Conservation (phyloP, 257 asterid genomes). For the Nemophila menziesii region DNA sequence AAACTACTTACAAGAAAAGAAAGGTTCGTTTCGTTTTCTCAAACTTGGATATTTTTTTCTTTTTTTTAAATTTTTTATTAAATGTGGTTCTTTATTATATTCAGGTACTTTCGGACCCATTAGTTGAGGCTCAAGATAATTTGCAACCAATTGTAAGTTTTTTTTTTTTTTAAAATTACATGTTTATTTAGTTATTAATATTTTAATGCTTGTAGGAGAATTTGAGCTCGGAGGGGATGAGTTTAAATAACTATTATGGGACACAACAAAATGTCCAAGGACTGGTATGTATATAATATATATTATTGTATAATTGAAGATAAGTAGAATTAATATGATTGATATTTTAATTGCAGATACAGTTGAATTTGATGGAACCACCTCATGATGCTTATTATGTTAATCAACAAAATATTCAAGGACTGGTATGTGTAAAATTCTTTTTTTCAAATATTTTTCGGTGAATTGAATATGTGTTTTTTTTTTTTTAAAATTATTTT, state of each 20-base stretch:
- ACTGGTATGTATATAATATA: too few relatives aligned
- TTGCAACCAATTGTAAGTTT: constrained; percentile 55
- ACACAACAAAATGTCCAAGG: constrained; percentile 80
- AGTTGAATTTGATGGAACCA: constrained; percentile 95
- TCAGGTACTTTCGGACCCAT: constrained; percentile 63
- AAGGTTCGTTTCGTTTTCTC: constrained; percentile 68
- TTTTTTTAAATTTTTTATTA: constrained; percentile 10
- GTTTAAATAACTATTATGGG: constrained; percentile 70
- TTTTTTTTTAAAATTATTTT: constrained; percentile 13
- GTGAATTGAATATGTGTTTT: not conserved
- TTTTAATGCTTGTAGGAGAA: constrained; percentile 42
- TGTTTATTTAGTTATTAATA: constrained; percentile 6
- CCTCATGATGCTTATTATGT: constrained; percentile 79
- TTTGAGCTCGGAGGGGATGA: constrained; percentile 50
- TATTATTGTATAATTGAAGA: too few relatives aligned
- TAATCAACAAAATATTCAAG: constrained; percentile 61
- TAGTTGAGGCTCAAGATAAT: constrained; percentile 44
- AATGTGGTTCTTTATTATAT: constrained; percentile 4
- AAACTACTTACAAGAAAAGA: constrained; percentile 57
- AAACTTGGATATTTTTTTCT: constrained; percentile 7
- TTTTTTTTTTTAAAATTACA: too few relatives aligned
- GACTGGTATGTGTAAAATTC: constrained; percentile 53
- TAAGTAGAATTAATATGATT: constrained; percentile 2
- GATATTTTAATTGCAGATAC: constrained; percentile 27
- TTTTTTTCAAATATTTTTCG: constrained; percentile 1